These are phyloP conservation scores for Lagenaria siceraria DNA, from an alignment of 306 rosid genomes.

Conservation along the genomic window DNA sequence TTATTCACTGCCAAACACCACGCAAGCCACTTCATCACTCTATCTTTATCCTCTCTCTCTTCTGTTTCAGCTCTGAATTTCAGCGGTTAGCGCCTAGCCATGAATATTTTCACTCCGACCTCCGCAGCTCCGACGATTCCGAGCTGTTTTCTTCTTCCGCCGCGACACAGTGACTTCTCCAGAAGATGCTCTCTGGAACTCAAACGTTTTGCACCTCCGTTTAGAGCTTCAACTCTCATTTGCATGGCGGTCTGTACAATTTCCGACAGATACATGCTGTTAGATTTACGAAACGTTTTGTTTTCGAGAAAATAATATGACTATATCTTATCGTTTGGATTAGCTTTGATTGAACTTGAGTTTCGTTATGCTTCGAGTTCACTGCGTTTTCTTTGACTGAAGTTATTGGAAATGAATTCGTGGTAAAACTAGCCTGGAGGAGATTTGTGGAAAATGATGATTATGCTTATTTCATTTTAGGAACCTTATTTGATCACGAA, in stretches of 20 bases:
- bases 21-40: not conserved
- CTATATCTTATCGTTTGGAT: not conserved
- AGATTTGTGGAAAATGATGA: not conserved
- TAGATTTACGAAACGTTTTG: not conserved
- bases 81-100: not conserved
- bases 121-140: conserved; percentile 34
- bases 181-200: conserved; percentile 18
- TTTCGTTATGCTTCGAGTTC: not conserved
- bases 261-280: not conserved
- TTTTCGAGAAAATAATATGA: not conserved
- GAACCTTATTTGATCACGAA: conserved; percentile 77
- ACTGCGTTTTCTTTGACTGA: not conserved
- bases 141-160: conserved; percentile 15
- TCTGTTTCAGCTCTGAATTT: not conserved
- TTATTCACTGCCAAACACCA: conserved; percentile 1
- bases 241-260: conserved; percentile 78
- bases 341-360: not conserved
- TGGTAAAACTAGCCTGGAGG: not conserved
- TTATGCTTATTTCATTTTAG: conserved; percentile 26
- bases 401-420: not conserved
- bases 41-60: not conserved
- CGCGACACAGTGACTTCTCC: conserved; percentile 25
- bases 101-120: conserved; percentile 40
- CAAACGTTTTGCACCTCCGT: conserved; percentile 14
- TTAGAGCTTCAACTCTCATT: conserved; percentile 30